Evolutionary conservation across 768 basidiomycete species (phyloP).

Genomic region (Lentinus brumalis): DNA sequence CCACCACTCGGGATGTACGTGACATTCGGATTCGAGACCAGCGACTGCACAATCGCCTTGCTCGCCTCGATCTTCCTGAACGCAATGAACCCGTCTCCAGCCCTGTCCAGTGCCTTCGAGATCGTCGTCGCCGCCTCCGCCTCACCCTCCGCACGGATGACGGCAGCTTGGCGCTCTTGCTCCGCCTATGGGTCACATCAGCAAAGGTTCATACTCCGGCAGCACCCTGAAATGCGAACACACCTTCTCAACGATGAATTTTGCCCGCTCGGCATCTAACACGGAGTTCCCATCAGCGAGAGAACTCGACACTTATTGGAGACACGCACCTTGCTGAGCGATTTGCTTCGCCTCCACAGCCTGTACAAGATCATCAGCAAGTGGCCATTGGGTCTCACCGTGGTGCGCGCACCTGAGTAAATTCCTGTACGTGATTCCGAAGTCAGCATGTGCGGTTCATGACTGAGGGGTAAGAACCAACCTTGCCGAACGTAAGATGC

Average conservation of each 20-base stretch:
- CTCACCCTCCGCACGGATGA: constrained; percentile 98
- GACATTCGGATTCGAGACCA: constrained; percentile 79
- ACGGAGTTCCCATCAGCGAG: neutral
- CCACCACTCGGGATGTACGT: constrained; percentile 85
- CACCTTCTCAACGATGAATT: constrained; percentile 99
- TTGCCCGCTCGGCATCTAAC: constrained; percentile 95
- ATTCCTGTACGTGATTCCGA: constrained; percentile 59
- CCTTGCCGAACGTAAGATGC: constrained; percentile 87
- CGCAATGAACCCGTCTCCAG: constrained; percentile 94
- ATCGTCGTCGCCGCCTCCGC: constrained; percentile 96
- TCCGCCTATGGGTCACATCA: constrained; percentile 66
- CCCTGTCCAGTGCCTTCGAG: constrained; percentile 86
- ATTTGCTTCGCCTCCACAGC: constrained; percentile 99
- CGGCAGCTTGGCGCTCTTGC: constrained; percentile 98
- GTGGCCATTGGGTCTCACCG: neutral
- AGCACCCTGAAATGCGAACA: constrained; percentile 18
- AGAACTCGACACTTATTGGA: neutral
- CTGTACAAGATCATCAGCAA: constrained; percentile 32
- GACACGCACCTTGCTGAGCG: constrained; percentile 87
- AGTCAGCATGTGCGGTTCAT: constrained; percentile 1
- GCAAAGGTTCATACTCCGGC: constrained; percentile 1
- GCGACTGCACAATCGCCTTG: constrained; percentile 92
- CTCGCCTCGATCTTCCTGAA: constrained; percentile 97
- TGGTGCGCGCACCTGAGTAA: constrained; percentile 58
- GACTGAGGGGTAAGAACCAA: constrained; percentile 29